Evolutionary conservation across 2,329 filamentous ascomycete species (phyloP).

Genomic region (Ophiostoma triangulosporum): DNA sequence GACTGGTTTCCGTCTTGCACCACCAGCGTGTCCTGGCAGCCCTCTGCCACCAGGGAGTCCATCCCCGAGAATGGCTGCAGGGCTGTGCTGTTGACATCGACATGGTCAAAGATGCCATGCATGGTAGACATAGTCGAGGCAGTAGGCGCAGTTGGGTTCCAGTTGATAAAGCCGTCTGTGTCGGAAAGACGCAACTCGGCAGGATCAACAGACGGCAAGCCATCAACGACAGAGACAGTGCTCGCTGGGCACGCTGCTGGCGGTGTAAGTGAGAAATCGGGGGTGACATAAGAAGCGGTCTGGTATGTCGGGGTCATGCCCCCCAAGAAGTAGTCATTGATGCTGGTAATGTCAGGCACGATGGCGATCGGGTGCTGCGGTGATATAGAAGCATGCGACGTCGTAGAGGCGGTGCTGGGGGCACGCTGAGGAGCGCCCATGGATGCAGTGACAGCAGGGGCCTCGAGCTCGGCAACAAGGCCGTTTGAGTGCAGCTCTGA

Average conservation of each 20-base stretch:
- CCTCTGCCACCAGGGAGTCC: conserved; percentile 1
- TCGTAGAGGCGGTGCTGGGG: not conserved
- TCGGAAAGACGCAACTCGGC: conserved; percentile 20
- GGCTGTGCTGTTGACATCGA: not conserved
- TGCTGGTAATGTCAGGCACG: not conserved
- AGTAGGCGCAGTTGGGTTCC: conserved; percentile 14
- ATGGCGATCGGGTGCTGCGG: not conserved
- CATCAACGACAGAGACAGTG: not conserved
- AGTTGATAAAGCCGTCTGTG: conserved; percentile 20
- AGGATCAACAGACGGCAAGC: conserved; percentile 18
- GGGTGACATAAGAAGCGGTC: not conserved
- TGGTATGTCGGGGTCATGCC: conserved; percentile 13
- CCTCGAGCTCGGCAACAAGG: conserved; percentile 39
- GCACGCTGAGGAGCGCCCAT: not conserved
- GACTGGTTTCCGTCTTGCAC: conserved; percentile 17
- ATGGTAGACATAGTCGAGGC: not conserved
- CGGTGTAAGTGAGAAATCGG: conserved; percentile 2
- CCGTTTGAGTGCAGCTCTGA: conserved; percentile 34
- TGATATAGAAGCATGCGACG: not conserved
- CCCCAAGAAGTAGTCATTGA: not conserved
- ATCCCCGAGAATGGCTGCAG: not conserved
- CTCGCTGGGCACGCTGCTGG: not conserved
- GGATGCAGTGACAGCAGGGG: conserved; percentile 24
- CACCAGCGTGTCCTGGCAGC: not conserved
- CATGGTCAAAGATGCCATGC: not conserved